Evolutionary conservation across 805 yeast species (phyloP), one percentile per base, ranked within the genome.

Genomic region (Suhomyces prunicola): DNA sequence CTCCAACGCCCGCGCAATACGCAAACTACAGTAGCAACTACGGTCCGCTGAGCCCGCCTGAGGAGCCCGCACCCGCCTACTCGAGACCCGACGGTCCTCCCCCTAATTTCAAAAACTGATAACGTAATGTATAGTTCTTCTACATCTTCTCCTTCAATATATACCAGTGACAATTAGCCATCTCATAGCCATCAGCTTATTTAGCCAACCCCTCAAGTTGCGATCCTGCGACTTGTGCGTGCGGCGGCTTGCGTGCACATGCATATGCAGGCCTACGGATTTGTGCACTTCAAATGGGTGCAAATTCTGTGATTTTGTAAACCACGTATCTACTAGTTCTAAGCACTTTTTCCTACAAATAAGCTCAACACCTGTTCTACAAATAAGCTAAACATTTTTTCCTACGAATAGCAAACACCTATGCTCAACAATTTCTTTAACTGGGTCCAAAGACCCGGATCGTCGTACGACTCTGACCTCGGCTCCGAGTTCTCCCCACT

Each of bases 71-170:
- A 12, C 52, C 53, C 13, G 54, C 51, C 10, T 57, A 52, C 36
- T 46, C 48, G 19, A 53, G 58, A 29, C 63, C 63, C 12, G 52
- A 46, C 2, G 62, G 63, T 12, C 63, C 63, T 9, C 63, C 63
- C 6, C 63, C 62, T 12, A 39, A 59, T 33, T 40, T 23, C 44
- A 51, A 51, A 26, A 31, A 22, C 8, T 19, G 3, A 19, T 19
- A 19, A 19, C 19, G 19, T 19, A 19, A 19, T 3, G 3, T 19
- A 19, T 19, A 19, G 19, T 19, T 19, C 19, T 19, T 33, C 15
- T 33, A 13, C 36, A 33, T 13, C 13, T 29, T 9, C 12, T 29
- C 5, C 12, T 6, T 3, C 31, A 29, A 29, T 29, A 29, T 9
- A 9, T 29, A 29, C 31, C 35, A 31, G 35, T 31, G 6, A 26